phyloP scores from a whole-genome alignment of 768 basidiomycete species.

The Hygrocybe coccinea region DNA sequence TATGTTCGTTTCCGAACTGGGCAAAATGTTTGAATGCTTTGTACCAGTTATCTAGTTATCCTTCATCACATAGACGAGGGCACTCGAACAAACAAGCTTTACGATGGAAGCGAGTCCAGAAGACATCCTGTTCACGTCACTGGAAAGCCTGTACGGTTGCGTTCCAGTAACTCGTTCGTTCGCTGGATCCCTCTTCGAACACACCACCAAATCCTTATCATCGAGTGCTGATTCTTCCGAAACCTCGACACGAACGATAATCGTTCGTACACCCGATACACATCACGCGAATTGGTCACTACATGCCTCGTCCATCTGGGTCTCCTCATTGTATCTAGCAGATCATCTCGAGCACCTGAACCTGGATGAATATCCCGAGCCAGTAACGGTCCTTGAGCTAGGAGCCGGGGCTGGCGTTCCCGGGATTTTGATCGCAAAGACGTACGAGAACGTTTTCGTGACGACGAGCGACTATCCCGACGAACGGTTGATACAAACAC shows the following conservation, averaged over 20 bases:
- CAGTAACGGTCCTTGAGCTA: constrained; percentile 53
- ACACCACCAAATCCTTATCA: constrained; percentile 24
- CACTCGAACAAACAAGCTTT: no score
- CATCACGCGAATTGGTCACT: constrained; percentile 65
- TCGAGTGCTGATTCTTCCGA: no score
- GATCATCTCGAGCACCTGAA: constrained; percentile 53
- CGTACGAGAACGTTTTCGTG: constrained; percentile 38
- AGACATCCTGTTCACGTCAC: constrained; percentile 63
- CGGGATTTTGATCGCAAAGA: constrained; percentile 59
- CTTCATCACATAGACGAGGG: no score
- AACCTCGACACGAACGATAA: constrained; percentile 9
- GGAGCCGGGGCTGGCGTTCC: constrained; percentile 75
- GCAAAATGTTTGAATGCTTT: no score
- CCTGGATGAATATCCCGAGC: constrained; percentile 28
- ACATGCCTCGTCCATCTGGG: constrained; percentile 77
- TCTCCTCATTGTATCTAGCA: constrained; percentile 60
- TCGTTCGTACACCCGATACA: constrained; percentile 48
- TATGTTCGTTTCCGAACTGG: no score
- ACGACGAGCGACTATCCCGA: constrained; percentile 72
- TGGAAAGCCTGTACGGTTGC: constrained; percentile 58
- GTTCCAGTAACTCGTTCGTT: constrained; percentile 57
- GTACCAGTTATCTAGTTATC: no score
- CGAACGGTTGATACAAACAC: constrained; percentile 49
- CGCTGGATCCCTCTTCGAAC: constrained; percentile 49
- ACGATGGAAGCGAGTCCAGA: constrained; percentile 49